Evolutionary conservation across 495 filamentous ascomycete species (phyloP).

Genomic region (Xylaria venustula): DNA sequence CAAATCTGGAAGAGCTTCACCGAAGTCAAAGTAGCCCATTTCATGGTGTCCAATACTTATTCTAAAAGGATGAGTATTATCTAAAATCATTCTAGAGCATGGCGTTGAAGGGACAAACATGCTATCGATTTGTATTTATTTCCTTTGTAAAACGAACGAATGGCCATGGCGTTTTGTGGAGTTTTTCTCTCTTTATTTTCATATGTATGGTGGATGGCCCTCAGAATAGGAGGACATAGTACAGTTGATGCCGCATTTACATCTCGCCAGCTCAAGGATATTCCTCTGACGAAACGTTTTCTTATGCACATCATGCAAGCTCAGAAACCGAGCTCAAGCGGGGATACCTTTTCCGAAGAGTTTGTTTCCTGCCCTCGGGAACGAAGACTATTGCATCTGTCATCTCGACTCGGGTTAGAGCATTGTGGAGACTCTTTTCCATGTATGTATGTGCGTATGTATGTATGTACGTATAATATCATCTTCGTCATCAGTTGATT

Average conservation of each 20-base stretch:
- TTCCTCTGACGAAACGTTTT: neutral
- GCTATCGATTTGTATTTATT: constrained; percentile 24
- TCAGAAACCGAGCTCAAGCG: neutral
- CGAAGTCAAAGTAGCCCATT: neutral
- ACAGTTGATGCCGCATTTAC: constrained; percentile 6
- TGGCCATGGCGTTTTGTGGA: constrained; percentile 25
- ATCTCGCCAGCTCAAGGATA: neutral
- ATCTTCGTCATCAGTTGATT: too few species aligned
- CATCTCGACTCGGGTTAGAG: too few species aligned
- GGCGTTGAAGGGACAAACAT: constrained; percentile 25
- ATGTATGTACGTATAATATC: constrained; percentile 1
- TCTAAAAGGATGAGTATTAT: neutral
- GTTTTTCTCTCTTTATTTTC: neutral
- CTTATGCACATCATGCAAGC: neutral
- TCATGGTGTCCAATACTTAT: neutral
- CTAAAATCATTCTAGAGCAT: constrained; percentile 21
- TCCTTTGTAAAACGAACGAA: constrained; percentile 21
- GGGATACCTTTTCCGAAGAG: neutral
- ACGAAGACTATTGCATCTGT: too few species aligned
- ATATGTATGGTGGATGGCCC: neutral
- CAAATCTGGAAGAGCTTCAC: constrained; percentile 14
- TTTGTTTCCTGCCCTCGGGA: too few species aligned
- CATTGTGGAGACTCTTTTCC: too few species aligned
- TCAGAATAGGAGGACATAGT: neutral
- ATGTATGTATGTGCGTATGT: constrained; percentile 13